These are phyloP conservation scores for Rasamsonia emersonii DNA, from an alignment of 2,329 filamentous ascomycete genomes.

Conservation along the genomic window DNA sequence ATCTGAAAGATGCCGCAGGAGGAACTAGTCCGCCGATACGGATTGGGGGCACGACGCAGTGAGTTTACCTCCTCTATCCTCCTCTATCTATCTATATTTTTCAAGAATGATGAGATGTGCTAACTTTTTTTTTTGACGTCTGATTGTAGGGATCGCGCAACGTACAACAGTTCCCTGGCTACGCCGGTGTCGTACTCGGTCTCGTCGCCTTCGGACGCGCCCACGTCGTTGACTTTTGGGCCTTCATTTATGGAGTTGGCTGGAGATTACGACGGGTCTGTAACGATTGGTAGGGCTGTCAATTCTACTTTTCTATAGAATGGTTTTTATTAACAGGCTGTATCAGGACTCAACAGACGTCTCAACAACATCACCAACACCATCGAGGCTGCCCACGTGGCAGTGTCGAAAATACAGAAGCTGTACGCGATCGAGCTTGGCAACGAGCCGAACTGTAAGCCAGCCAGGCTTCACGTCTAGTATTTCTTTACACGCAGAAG, in stretches of 20 bases:
- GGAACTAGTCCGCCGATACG: slow-evolving; percentile 47
- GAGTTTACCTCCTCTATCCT: slow-evolving; percentile 5
- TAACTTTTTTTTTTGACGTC: background rate
- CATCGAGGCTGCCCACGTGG: slow-evolving; percentile 42
- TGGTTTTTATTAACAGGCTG: background rate
- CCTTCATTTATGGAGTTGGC: slow-evolving; percentile 46
- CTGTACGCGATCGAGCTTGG: slow-evolving; percentile 48
- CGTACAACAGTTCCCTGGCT: slow-evolving; percentile 38
- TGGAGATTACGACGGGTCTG: slow-evolving; percentile 39
- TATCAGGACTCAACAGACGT: slow-evolving; percentile 42
- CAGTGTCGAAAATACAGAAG: slow-evolving; percentile 38
- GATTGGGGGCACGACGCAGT: slow-evolving; percentile 52
- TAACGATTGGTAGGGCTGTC: slow-evolving; percentile 41
- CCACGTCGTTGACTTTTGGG: slow-evolving; percentile 43
- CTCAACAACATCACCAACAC: slow-evolving; percentile 48
- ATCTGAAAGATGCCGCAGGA: slow-evolving; percentile 43
- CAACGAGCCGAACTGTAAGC: slow-evolving; percentile 49
- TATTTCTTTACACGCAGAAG: slow-evolving; percentile 1
- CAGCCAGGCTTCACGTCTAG: background rate
- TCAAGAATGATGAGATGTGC: no score
- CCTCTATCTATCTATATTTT: no score
- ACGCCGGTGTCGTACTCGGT: slow-evolving; percentile 46
- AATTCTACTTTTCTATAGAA: background rate
- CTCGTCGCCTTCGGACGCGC: slow-evolving; percentile 39
- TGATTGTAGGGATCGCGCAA: slow-evolving; percentile 40